Evolutionary conservation across 108 stramenopile genomes (phyloP), one percentile per base, ranked within the genome.

Genomic region (Nitzschia sp.): DNA sequence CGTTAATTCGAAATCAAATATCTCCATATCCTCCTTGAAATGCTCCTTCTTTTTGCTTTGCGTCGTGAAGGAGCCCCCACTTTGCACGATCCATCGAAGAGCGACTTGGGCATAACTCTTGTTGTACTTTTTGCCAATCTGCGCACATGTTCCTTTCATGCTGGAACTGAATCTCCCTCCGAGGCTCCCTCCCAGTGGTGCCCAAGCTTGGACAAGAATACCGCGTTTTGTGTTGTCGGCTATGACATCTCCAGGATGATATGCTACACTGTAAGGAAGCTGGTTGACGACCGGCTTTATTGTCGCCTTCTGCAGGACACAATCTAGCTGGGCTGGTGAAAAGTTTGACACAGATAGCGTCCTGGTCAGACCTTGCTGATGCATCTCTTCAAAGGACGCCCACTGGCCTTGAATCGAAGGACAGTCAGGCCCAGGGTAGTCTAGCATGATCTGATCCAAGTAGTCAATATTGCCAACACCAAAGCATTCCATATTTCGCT

Each of bases 401-500:
- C 90, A 91, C 51, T 91, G 90, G 19, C 90, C 90, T 53, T 71
- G 77, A 34, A 91, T 84, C n/a, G 85, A 86, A 15, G 79, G 83
- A 42, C 78, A 75, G 70, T 90, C 85, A 18, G 89, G 79, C 28
- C 90, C 90, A 9, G 90, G 90, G 81, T 91, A 91, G 48, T 91
- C 90, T 17, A 91, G 63, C 90, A 91, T 91, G 38, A 91, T 91
- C 75, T 84, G 83, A 71, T 91, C 90, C 11, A 91, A 70, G 47
- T 85, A 84, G 61, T 84, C 81, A 34, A 91, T 86, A 23, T 82
- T 75, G 0, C 89, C 89, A 26, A 45, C 72, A 46, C 75, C 69
- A 65, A 88, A 83, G 4, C 79, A 77, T 30, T 69, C 83, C 81
- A 91, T 82, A 48, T 91, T 91, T 46, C 70, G 70, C 30, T 82